Conservation (phyloP, 129 eudicot species). For the Artemisia annua region DNA sequence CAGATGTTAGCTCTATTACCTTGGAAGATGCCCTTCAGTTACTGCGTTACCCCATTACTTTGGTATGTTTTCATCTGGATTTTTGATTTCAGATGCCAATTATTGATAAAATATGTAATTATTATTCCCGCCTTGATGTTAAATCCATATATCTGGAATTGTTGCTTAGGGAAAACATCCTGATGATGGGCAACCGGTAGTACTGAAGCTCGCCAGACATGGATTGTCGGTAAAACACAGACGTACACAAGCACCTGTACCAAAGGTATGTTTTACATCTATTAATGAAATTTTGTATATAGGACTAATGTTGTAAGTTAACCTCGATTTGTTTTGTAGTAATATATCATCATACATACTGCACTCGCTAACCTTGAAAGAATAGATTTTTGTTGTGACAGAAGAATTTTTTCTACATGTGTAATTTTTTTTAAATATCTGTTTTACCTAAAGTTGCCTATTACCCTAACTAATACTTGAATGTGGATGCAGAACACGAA, state of each 20-base stretch:
- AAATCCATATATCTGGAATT: slow-evolving; percentile 3
- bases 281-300: not conserved
- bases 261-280: slow-evolving; percentile 58
- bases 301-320: not conserved
- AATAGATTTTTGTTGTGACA: too few relatives aligned
- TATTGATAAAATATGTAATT: not conserved
- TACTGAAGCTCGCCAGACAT: slow-evolving; percentile 58
- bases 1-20: slow-evolving; percentile 57
- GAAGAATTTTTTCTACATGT: too few relatives aligned
- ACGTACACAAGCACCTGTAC: slow-evolving; percentile 64
- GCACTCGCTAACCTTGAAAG: not conserved
- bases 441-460: too few relatives aligned
- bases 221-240: slow-evolving; percentile 74
- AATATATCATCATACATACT: not conserved
- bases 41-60: slow-evolving; percentile 72
- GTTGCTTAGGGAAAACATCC: slow-evolving; percentile 80
- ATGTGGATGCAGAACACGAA: slow-evolving; percentile 51
- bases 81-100: not conserved
- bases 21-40: slow-evolving; percentile 81
- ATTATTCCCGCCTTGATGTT: not conserved
- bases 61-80: slow-evolving; percentile 44
- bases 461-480: not conserved
- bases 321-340: not conserved
- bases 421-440: too few relatives aligned
- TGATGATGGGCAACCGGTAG: slow-evolving; percentile 70